phyloP scores from a whole-genome alignment of 768 basidiomycete species.

The Termitomyces sp. region DNA sequence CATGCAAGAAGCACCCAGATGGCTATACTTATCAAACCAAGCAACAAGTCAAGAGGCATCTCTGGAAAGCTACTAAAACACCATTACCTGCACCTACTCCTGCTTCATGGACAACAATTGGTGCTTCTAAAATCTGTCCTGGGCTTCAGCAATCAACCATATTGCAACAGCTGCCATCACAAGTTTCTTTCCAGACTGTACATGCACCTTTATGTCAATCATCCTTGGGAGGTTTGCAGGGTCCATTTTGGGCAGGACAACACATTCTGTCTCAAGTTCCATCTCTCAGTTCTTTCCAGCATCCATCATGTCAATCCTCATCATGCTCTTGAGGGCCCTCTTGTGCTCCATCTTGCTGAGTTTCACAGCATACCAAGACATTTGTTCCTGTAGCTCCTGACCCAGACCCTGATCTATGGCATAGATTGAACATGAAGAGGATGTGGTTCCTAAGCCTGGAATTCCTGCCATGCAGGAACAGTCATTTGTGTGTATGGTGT shows the following conservation, averaged over 20 bases:
- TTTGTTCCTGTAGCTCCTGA: background rate
- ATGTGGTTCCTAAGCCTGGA: too few species aligned
- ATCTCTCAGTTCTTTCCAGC: too few species aligned
- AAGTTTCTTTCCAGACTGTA: background rate
- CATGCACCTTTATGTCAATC: background rate
- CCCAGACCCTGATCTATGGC: background rate
- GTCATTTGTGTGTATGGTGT: background rate
- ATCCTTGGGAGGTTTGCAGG: too few species aligned
- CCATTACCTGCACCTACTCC: too few species aligned
- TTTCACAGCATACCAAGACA: constrained; percentile 36
- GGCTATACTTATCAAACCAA: background rate
- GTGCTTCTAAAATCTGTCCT: background rate
- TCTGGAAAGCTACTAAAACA: background rate
- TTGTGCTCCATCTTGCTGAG: constrained; percentile 40
- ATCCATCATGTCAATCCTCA: background rate
- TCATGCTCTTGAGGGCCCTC: too few species aligned
- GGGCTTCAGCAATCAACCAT: background rate
- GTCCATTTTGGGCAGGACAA: background rate
- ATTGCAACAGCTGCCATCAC: background rate
- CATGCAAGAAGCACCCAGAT: background rate
- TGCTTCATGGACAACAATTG: background rate
- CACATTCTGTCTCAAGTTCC: background rate
- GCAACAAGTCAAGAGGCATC: background rate
- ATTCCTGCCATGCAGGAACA: background rate
- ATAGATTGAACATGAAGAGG: background rate